Evolutionary conservation across 768 basidiomycete species (phyloP), one percentile per base, ranked within the genome.

Genomic region (Rhodotorula paludigena): DNA sequence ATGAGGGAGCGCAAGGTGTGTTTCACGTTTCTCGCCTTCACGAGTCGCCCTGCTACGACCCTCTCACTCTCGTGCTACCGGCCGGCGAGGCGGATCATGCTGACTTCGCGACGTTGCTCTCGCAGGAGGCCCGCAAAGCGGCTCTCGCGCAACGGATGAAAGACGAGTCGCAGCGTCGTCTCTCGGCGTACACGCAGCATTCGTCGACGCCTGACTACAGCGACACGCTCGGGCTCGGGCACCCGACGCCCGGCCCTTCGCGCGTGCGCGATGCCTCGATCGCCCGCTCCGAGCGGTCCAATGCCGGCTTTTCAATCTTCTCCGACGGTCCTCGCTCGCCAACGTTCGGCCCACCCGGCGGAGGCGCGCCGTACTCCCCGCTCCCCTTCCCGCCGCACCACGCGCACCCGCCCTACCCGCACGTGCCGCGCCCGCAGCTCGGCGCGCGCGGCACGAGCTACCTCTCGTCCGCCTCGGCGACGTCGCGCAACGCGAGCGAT

Each of bases 1-100:
- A 77, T 78, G 73, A 75, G 73, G 48, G 80, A 80, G 60, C 56
- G 80, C 64, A 68, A 68, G 45, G 67, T 64, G 42, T 53, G 67
- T 76, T 44, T 12, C 23, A 9, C 7, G 23, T 28, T 7, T 5
- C 1, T 32, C 23, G 4, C 35, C 18, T 28, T 23, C 21, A 1
- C 9, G 2, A 18, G 5, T 12, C 23, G 3, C 3, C 15, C 20
- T 15, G 58, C 63, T 7, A 48, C 28, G 25, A 33, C 35, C 21
- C 68, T 71, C 49, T 44, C 64, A 25, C 44, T 5, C 10, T 21
- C 33, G 9, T 60, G 4, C 68, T n/a, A n/a, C n/a, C n/a, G n/a
- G n/a, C n/a, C n/a, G n/a, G n/a, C n/a, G n/a, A n/a, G n/a, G n/a
- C n/a, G n/a, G n/a, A n/a, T n/a, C n/a, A n/a, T n/a, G n/a, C n/a